Base-by-base conservation (phyloP, 257 asterid species). In the Solanum virginianum region DNA sequence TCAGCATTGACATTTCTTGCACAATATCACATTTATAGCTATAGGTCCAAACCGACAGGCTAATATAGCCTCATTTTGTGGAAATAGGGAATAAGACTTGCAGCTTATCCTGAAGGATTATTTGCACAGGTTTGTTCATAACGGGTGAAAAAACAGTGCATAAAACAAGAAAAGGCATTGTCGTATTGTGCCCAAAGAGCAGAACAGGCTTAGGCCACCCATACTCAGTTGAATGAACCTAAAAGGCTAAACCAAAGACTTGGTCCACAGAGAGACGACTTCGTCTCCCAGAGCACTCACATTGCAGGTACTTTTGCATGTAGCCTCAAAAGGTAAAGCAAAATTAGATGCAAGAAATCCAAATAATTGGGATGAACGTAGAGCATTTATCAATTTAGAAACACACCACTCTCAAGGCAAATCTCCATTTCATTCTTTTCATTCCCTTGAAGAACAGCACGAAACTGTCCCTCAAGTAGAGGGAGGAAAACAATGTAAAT, bases 401-500 rank as follows among this genome's bases (percentile, higher is more conserved):
- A 91, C 97, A 89, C 87, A 95, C 98, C 99, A 87, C 99, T 96
- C 92, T 96, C 99, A 68, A 96, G 95, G 95, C 97, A 96, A 84
- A 96, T 93, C 90, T 96, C 99, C 68, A 96, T 84, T 91, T 96
- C 96, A 77, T 92, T 93, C 89, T 90, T 94, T 69, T 93, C 93
- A 41, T 93, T 96, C 45, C 99, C 99, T 89, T 96, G 99, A 88
- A 96, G 98, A 91, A 89, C 99, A 69, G 99, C 97, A 26, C 99
- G 98, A 84, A 96, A 96, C 88, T 89, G 97, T 82, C 99, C 98
- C 89, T 96, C 98, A 84, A 96, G 98, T 81, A 96, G 93, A 60
- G 99, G 99, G 79, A 96, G 91, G 90, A 96, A 93, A 83, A 96
- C 98, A 1, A 95, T 93, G 89, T 96, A 96, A 81, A 95, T 90